Evolutionary conservation across 2,329 filamentous ascomycete species (phyloP).

Genomic region (Alternaria postmessia): DNA sequence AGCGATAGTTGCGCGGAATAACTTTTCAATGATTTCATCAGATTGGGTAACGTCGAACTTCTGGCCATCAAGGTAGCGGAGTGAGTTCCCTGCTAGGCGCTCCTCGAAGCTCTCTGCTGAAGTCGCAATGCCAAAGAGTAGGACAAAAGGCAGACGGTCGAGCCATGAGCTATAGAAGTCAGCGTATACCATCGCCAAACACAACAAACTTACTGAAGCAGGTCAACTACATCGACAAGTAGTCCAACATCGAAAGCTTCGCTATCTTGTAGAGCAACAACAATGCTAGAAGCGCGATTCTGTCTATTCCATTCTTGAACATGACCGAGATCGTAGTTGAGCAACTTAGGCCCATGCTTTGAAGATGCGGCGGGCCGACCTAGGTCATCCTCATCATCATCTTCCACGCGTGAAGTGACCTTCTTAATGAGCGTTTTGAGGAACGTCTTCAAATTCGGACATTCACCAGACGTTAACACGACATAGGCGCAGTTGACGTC

Average conservation of each 20-base stretch:
- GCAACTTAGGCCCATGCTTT: conserved; percentile 68
- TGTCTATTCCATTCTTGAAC: conserved; percentile 67
- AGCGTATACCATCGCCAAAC: conserved; percentile 16
- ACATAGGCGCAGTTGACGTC: conserved; percentile 65
- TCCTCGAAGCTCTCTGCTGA: conserved; percentile 82
- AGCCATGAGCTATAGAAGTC: conserved; percentile 66
- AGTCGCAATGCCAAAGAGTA: conserved; percentile 82
- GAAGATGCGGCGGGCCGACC: conserved; percentile 23
- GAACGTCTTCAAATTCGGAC: conserved; percentile 75
- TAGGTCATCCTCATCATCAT: conserved; percentile 60
- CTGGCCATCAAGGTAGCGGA: conserved; percentile 71
- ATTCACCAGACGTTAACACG: conserved; percentile 73
- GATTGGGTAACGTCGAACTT: conserved; percentile 82
- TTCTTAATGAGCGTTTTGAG: conserved; percentile 78
- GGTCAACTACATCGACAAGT: conserved; percentile 73
- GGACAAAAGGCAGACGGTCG: conserved; percentile 77
- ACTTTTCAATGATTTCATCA: conserved; percentile 73
- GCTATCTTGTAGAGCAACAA: conserved; percentile 80
- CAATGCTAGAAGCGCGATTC: conserved; percentile 65
- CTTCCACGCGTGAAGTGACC: conserved; percentile 64
- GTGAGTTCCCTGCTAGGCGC: conserved; percentile 72
- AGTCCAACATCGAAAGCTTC: conserved; percentile 79
- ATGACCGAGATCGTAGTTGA: conserved; percentile 81
- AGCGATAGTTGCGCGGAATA: conserved; percentile 72
- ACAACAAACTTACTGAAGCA: conserved; percentile 66